These are phyloP conservation scores for Thelonectria blattea DNA, from an alignment of 2,329 filamentous ascomycete genomes.

Conservation along the genomic window DNA sequence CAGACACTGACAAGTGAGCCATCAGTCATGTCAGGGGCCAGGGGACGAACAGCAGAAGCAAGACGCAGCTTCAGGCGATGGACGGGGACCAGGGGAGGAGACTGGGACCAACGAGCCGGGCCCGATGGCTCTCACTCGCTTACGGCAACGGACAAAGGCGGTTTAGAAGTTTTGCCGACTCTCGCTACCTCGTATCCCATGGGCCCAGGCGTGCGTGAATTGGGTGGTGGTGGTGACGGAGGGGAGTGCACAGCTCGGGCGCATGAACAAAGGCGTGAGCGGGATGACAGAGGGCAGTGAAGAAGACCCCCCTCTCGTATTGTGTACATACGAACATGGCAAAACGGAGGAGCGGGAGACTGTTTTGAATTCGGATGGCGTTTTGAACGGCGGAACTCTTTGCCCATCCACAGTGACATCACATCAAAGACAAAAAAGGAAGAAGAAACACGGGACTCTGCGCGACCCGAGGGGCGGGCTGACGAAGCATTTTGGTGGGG, in stretches of 20 bases:
- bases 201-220: conserved; percentile 4
- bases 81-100: conserved; percentile 33
- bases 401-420: conserved; percentile 17
- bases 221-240: conserved; percentile 4
- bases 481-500: not conserved
- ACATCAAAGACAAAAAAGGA: not conserved
- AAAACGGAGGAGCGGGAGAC: not conserved
- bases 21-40: conserved; percentile 7
- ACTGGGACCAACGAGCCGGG: conserved; percentile 30
- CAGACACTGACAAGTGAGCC: not conserved
- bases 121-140: conserved; percentile 30
- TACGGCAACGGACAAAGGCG: conserved; percentile 21
- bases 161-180: conserved; percentile 27
- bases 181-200: conserved; percentile 29
- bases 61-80: not conserved
- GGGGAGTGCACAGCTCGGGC: not conserved
- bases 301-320: not conserved
- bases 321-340: not conserved
- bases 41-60: no score
- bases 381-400: not conserved
- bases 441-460: not conserved
- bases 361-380: not conserved
- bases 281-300: not conserved
- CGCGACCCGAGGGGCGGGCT: not conserved
- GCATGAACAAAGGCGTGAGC: not conserved